Conservation (phyloP, 306 rosid genomes). For the Citrullus colocynthis region DNA sequence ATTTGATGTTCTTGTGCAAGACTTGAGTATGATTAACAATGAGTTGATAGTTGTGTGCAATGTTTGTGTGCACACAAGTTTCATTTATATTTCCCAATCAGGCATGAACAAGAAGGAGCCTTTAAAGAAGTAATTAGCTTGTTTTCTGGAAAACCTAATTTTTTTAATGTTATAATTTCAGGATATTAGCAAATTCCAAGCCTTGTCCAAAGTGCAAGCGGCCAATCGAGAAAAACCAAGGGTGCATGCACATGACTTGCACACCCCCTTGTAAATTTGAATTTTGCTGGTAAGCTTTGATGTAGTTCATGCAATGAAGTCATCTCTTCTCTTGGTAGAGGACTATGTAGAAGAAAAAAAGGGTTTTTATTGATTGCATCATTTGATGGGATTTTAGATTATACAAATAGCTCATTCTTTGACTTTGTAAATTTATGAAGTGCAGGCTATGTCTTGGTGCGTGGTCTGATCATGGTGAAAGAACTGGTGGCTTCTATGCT, state of each 20-base stretch:
- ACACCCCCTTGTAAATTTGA: conserved; percentile 73
- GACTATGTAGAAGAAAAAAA: neutral
- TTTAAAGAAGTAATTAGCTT: neutral
- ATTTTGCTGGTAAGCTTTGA: conserved; percentile 54
- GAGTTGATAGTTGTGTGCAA: neutral
- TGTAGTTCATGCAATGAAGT: neutral
- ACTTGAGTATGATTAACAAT: neutral
- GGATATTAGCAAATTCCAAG: conserved; percentile 80
- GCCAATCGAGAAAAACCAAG: conserved; percentile 75
- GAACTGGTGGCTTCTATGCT: conserved; percentile 33
- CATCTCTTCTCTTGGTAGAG: neutral
- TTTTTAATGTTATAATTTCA: neutral
- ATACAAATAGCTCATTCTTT: neutral
- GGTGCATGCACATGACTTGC: conserved; percentile 91
- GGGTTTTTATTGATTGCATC: neutral
- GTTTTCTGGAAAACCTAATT: neutral
- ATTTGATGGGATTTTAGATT: neutral
- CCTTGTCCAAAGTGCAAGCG: conserved; percentile 92
- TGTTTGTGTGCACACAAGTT: neutral
- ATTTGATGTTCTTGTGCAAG: neutral
- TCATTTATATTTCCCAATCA: neutral
- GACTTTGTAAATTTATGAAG: neutral
- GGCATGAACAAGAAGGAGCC: neutral
- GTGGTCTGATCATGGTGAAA: conserved; percentile 45
- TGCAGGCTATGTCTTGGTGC: conserved; percentile 80